These are phyloP conservation scores for Fusarium veterinarium DNA, from an alignment of 2,329 filamentous ascomycete genomes.

Conservation along the genomic window DNA sequence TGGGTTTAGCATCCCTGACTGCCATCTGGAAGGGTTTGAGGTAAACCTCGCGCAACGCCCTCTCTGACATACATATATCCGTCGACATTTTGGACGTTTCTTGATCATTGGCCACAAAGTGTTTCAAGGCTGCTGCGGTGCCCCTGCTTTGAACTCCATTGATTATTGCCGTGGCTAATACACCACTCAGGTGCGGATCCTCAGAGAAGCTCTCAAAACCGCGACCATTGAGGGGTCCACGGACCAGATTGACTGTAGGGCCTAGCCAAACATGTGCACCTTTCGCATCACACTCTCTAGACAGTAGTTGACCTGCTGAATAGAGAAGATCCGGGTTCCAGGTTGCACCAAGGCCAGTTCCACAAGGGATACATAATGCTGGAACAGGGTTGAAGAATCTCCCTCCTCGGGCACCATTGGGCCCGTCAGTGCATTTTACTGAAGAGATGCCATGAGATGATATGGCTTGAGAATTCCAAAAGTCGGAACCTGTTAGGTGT, in stretches of 20 bases:
- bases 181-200: slow-evolving; percentile 49
- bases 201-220: slow-evolving; percentile 75
- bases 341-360: slow-evolving; percentile 50
- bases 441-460: neutral
- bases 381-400: slow-evolving; percentile 29
- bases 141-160: slow-evolving; percentile 48
- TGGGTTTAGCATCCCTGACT: slow-evolving; percentile 64
- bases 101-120: slow-evolving; percentile 59
- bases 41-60: slow-evolving; percentile 72
- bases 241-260: slow-evolving; percentile 71
- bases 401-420: slow-evolving; percentile 28
- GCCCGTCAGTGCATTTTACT: slow-evolving; percentile 26
- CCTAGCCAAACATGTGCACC: slow-evolving; percentile 69
- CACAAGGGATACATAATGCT: slow-evolving; percentile 33
- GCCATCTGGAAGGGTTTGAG: slow-evolving; percentile 72
- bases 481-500: neutral
- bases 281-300: slow-evolving; percentile 52
- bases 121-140: slow-evolving; percentile 49
- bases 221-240: slow-evolving; percentile 70
- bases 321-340: slow-evolving; percentile 48
- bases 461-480: slow-evolving; percentile 14
- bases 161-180: slow-evolving; percentile 44
- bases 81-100: slow-evolving; percentile 60
- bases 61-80: slow-evolving; percentile 60
- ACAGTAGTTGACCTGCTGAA: slow-evolving; percentile 16